A percentile compares a stretch with the other conserved stretches of the same genome.
These are phyloP conservation scores for Cadophora luteo-olivacea DNA, from an alignment of 2,329 filamentous ascomycete genomes.

Conservation along the genomic window DNA sequence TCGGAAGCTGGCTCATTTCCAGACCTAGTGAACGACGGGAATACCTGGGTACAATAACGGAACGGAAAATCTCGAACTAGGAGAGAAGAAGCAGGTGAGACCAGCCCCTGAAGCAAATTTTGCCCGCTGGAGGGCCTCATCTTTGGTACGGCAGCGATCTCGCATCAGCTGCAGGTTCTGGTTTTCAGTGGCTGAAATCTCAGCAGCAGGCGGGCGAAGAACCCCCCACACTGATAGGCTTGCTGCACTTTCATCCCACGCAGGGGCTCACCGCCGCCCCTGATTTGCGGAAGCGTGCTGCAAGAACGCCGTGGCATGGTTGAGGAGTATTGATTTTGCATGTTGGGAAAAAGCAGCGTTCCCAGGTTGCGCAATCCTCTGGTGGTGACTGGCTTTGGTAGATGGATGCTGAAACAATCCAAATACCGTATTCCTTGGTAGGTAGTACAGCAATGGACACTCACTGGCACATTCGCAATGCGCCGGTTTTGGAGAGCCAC, in stretches of 20 bases:
- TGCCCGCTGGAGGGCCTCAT: not conserved
- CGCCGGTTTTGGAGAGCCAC: not conserved
- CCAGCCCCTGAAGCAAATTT: constrained; percentile 4
- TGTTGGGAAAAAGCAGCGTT: constrained; percentile 12
- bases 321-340: constrained; percentile 2
- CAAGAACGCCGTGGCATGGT: constrained; percentile 9
- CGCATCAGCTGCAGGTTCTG: constrained; percentile 13
- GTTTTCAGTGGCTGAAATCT: constrained; percentile 13
- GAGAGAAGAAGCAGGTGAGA: constrained; percentile 7
- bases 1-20: not conserved
- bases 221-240: constrained; percentile 5
- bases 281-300: constrained; percentile 4
- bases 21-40: not conserved
- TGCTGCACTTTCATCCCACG: constrained; percentile 15
- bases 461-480: not conserved
- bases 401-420: not conserved
- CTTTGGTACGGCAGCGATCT: not conserved
- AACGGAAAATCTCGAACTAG: constrained; percentile 7
- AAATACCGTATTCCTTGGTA: not conserved
- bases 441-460: not conserved
- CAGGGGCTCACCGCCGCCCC: not conserved
- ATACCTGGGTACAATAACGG: constrained; percentile 6
- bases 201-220: constrained; percentile 7
- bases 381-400: constrained; percentile 3
- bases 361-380: not conserved